Base-by-base conservation (phyloP, 78 protist species). In the Creolimax fragrantissima region DNA sequence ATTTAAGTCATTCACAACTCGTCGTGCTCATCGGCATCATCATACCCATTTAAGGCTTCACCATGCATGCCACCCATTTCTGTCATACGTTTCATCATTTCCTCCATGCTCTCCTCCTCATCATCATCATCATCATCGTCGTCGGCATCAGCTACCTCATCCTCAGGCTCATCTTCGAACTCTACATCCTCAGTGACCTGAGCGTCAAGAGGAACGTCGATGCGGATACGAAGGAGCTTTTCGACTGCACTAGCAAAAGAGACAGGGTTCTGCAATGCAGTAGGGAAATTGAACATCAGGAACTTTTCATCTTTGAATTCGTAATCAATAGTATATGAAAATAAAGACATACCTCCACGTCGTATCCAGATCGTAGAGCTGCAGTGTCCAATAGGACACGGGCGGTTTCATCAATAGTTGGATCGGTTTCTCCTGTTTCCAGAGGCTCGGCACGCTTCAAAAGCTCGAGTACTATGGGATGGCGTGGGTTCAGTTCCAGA, bases 401-500 rank as follows among this genome's bases (percentile, higher is more conserved):
- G 43, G 96, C 97, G 83, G 92, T 37, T 83, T 95, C 97, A 92
- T 88, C 74, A 39, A 93, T 32, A 36, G 39, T 45, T 89, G 92
- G 90, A 93, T 96, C 96, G 39, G 41, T 74, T 47, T 92, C 47
- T 5, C 89, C 24, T 11, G 17, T 2, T 39, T 93, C 35, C 67
- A 47, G 94, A 41, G 7, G 86, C 3, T 3, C 86, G 47, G 41
- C 89, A 41, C 93, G 94, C 44, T 42, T 44, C 89, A 32, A 84
- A 67, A 97, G 94, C 92, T 90, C 91, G 44, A 84, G 24, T 45
- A 98, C 88, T n/a, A 98, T 43, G 41, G 97, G 96, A 94, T 98
- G 98, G 39, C 74, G 32, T 41, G 98, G 97, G 95, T 97, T 97
- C 96, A 98, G 90, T 95, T 97, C 99, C 84, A 98, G 88, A 6